A percentile compares a stretch with the other conserved stretches of the same genome.
These are phyloP conservation scores for Aspergillus fumigatus DNA, from an alignment of 2,329 filamentous ascomycete species.

Conservation along the genomic window DNA sequence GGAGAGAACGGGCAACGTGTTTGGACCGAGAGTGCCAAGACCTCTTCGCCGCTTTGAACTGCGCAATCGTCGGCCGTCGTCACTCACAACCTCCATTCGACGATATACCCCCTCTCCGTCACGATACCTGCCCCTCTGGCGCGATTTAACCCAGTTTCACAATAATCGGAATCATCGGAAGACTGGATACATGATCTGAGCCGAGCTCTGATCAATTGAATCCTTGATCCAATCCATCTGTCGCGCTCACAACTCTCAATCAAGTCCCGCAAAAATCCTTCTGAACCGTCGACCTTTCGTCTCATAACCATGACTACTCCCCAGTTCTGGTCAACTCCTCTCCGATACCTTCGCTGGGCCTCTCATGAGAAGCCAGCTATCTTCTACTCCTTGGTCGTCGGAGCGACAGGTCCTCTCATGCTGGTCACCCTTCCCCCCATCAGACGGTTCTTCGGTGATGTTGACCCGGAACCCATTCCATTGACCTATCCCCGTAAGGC, in stretches of 20 bases:
- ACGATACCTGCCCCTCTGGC: conserved; percentile 3
- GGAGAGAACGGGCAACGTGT: conserved; percentile 39
- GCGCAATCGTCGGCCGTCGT: conserved; percentile 27
- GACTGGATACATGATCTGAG: not conserved
- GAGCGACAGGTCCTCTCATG: conserved; percentile 64
- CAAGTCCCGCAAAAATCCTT: conserved; percentile 18
- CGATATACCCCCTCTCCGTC: conserved; percentile 5
- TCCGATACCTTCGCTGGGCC: conserved; percentile 85
- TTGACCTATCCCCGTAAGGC: conserved; percentile 85
- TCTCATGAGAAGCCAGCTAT: conserved; percentile 82
- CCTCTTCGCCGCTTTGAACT: conserved; percentile 18
- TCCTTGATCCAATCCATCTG: not conserved
- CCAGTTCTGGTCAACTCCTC: conserved; percentile 76
- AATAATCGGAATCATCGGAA: not conserved
- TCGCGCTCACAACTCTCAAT: conserved; percentile 1
- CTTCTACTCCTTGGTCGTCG: conserved; percentile 81
- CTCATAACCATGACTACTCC: conserved; percentile 51
- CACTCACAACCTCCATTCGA: conserved; percentile 25
- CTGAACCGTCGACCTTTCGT: conserved; percentile 15
- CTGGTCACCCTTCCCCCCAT: conserved; percentile 70
- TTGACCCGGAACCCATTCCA: conserved; percentile 67
- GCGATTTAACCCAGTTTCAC: not conserved
- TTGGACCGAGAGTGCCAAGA: conserved; percentile 40
- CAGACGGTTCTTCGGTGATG: conserved; percentile 67
- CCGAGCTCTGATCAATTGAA: conserved; percentile 4